Base-by-base conservation (phyloP, 192 early-diverging fungal genomes). In the Umbelopsis sp. region DNA sequence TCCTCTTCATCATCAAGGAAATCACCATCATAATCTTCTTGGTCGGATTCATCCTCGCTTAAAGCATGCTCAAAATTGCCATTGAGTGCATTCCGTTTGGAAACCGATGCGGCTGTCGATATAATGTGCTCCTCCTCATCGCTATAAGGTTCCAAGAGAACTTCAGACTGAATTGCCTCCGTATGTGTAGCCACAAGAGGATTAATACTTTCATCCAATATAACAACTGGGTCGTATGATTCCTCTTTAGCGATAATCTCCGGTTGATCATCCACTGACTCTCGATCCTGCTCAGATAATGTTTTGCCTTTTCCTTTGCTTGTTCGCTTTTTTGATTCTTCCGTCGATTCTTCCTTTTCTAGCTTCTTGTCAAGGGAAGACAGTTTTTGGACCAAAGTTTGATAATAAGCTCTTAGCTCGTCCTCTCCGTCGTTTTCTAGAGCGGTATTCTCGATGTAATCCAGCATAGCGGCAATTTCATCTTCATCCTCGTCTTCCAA, bases 391-490 rank as follows among this genome's bases (percentile, higher is more conserved):
- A 71, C 49, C 43, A 68, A 49, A 12, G 56, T 36, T 7, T 29
- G 29, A 34, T 62, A 62, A 20, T 62, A 62, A 20, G 49, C 41
- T 34, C 45, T 45, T 1, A 74, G 31, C 5, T 77, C 76, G 8
- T 70, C 66, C 45, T 54, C 43, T 29, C 66, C 76, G 16, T 66
- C 49, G 16, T 54, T 68, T 2, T 70, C 16, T 3, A 71, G 41
- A 3, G 41, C 49, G 16, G 68, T 50, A 43, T 78, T 74, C 25
- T 72, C 77, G 22, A 78, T 78, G 22, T 74, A 78, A 45, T 78
- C 77, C 5, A 47, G 62, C 32, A 78, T 71, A 8, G 66, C n/a
- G 17, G 22, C 45, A 26, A 76, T 45, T 25, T 76, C 69, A 32
- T 71, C 74, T 65, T 49, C 69, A 32, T 71, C 74, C 51, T 49